phyloP scores from a whole-genome alignment of 78 protist genomes.

The Bodo saltans region DNA sequence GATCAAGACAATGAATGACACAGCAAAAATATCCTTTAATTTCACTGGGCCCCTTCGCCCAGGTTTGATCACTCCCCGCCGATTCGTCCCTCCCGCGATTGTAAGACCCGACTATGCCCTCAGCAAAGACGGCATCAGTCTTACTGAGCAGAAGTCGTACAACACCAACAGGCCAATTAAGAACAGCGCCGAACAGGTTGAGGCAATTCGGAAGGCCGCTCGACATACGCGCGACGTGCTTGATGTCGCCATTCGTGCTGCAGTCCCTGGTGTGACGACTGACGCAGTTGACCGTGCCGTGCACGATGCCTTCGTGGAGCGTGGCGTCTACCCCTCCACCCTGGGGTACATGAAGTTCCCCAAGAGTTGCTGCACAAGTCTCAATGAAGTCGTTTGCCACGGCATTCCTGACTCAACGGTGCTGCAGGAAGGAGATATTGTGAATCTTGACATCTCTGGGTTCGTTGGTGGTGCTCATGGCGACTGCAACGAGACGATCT shows the following conservation, averaged over 20 bases:
- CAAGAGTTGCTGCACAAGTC: slow-evolving; percentile 76
- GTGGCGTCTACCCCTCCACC: slow-evolving; percentile 89
- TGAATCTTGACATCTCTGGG: slow-evolving; percentile 85
- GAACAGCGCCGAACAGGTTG: neutral
- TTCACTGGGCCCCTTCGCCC: slow-evolving; percentile 21
- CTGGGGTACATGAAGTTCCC: slow-evolving; percentile 85
- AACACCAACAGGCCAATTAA: neutral
- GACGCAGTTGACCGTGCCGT: slow-evolving; percentile 80
- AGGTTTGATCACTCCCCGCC: slow-evolving; percentile 1
- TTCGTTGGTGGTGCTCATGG: slow-evolving; percentile 85
- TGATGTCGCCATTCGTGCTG: slow-evolving; percentile 67
- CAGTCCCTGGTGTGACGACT: slow-evolving; percentile 70
- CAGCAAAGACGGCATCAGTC: slow-evolving; percentile 5
- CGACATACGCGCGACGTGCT: slow-evolving; percentile 58
- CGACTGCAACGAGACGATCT: slow-evolving; percentile 83
- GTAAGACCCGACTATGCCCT: slow-evolving; percentile 14
- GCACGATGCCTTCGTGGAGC: slow-evolving; percentile 66
- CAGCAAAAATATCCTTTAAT: neutral
- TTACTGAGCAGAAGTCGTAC: neutral
- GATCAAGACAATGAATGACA: slow-evolving; percentile 18
- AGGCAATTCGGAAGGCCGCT: neutral
- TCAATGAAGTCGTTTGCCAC: slow-evolving; percentile 91
- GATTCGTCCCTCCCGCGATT: neutral
- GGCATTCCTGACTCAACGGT: slow-evolving; percentile 89
- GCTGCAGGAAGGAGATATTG: slow-evolving; percentile 78